Conservation (phyloP, 2,329 filamentous ascomycete genomes). For the Aspergillus pseudotamarii region DNA sequence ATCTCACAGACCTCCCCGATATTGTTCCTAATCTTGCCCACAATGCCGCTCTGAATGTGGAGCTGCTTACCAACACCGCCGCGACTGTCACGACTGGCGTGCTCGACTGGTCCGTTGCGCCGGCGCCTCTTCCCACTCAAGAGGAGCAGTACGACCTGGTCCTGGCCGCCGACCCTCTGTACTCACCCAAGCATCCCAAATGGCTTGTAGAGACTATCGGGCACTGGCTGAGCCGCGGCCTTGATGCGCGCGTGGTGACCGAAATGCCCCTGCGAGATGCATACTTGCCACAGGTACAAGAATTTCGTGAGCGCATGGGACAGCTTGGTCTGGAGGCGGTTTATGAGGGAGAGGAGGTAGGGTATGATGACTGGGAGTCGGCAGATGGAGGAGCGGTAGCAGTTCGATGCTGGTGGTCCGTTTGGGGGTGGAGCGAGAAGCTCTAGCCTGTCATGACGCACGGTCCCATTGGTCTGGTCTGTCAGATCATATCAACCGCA, state of each 20-base stretch:
- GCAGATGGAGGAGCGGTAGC: constrained; percentile 45
- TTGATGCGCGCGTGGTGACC: constrained; percentile 68
- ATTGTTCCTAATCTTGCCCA: constrained; percentile 79
- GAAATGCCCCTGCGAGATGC: constrained; percentile 80
- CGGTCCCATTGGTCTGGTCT: background rate
- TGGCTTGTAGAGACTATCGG: constrained; percentile 73
- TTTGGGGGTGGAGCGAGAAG: constrained; percentile 48
- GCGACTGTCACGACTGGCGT: constrained; percentile 65
- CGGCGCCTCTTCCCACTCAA: constrained; percentile 29
- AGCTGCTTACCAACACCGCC: constrained; percentile 56
- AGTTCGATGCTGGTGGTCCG: constrained; percentile 52
- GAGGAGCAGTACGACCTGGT: constrained; percentile 62
- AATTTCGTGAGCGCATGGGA: constrained; percentile 66
- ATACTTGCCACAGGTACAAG: constrained; percentile 62
- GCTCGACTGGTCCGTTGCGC: constrained; percentile 68
- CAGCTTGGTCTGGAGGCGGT: constrained; percentile 56
- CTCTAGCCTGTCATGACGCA: constrained; percentile 21
- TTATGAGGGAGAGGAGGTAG: constrained; percentile 51
- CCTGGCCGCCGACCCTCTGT: constrained; percentile 83
- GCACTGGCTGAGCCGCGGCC: constrained; percentile 63
- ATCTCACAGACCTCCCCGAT: constrained; percentile 80
- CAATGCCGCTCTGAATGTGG: constrained; percentile 69
- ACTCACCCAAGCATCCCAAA: constrained; percentile 78
- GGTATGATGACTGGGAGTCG: constrained; percentile 52
- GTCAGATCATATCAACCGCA: constrained; percentile 1